A percentile compares a stretch with the other conserved stretches of the same genome.
Conservation (phyloP, 176 grass and related monocot species). For the Cenchrus purpureus region DNA sequence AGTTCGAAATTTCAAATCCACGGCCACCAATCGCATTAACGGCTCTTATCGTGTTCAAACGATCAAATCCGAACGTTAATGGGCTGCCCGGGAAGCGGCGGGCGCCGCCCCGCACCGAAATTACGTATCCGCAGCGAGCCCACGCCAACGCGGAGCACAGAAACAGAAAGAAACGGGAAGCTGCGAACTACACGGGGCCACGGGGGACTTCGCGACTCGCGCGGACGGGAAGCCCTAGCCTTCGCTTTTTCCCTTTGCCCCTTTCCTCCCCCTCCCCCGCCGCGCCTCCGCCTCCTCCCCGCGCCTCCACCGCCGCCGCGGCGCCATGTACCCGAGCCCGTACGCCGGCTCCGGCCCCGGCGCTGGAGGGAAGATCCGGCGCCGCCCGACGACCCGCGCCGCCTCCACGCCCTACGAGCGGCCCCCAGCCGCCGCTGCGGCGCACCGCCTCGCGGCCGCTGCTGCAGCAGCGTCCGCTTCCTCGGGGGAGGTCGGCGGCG, state of each 20-base stretch:
- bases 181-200: constrained; percentile 15
- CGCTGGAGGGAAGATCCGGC: constrained; percentile 83
- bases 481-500: not conserved
- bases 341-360: constrained; percentile 48
- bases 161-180: not conserved
- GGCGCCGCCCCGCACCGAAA: not conserved
- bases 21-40: constrained; percentile 8
- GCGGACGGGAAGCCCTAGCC: constrained; percentile 38
- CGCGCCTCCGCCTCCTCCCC: not conserved
- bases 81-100: constrained; percentile 7
- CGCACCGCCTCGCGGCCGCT: constrained; percentile 32
- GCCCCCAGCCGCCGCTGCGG: constrained; percentile 45
- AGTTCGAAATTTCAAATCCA: constrained; percentile 6
- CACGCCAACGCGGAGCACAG: not conserved
- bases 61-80: constrained; percentile 30
- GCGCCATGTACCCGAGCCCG: constrained; percentile 57
- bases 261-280: not conserved
- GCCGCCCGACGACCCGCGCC: constrained; percentile 38
- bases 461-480: not conserved
- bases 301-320: not conserved
- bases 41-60: constrained; percentile 38
- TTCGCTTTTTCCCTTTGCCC: not conserved
- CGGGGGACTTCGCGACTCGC: not conserved
- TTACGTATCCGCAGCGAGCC: constrained; percentile 16
- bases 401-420: constrained; percentile 72